Base-by-base conservation (phyloP, 306 rosid genomes). In the Carpinus fangiana region DNA sequence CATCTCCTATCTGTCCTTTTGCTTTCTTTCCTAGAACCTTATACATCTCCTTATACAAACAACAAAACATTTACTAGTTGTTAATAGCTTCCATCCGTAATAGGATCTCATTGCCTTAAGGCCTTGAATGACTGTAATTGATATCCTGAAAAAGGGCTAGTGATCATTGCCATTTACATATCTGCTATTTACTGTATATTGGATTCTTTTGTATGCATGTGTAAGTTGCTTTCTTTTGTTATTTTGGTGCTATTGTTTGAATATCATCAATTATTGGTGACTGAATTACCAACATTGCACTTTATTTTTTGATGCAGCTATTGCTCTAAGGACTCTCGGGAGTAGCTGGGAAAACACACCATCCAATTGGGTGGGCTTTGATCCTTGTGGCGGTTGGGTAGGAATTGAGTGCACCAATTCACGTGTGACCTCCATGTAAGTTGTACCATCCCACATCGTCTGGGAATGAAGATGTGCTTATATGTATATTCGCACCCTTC, bases 341-440 rank as follows among this genome's bases (percentile, higher is more conserved):
- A 8, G 3, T 41, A 74, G n/a, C 1, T 80, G 83, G 84, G 16
- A 73, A 70, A 81, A 81, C 78, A 4, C 3, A 2, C 89, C 91
- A 1, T 66, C 72, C 1, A 76, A 38, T 78, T 88, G 91, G 91
- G 75, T 26, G 34, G 74, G 64, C 31, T 56, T 79, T 4, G 75
- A 88, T 83, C 89, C 87, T 69, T 85, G 87, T 36, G 87, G 72
- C 12, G 80, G 26, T 51, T 88, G 91, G 90, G 79, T 38, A 3
- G 90, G 90, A 60, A 85, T 87, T 73, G 21, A 50, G 76, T 87
- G 90, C 76, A 12, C 0, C 45, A 64, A 76, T 45, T 23, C 79
- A 36, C 85, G 82, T 2, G 54, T 87, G 70, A 82, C 21, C 14
- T 8, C 79, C 78, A 78, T 87, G 90, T 87, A 82, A 16, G 47